Evolutionary conservation across 2,329 filamentous ascomycete species (phyloP).

Genomic region (Sarocladiaceae sp.): DNA sequence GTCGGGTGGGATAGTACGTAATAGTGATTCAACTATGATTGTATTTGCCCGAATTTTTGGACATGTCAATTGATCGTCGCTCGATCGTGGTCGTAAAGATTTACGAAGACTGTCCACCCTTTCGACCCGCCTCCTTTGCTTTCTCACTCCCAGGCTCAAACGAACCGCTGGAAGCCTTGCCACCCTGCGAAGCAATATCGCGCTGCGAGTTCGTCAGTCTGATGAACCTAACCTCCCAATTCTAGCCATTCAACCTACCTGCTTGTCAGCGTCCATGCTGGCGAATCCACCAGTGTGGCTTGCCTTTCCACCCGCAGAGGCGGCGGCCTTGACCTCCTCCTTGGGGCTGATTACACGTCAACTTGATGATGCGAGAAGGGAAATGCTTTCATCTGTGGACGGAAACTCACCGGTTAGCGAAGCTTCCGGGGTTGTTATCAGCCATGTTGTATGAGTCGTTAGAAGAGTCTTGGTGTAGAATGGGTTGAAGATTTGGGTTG

Average conservation of each 20-base stretch:
- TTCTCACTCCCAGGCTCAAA: constrained; percentile 48
- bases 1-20: too few relatives aligned
- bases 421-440: constrained; percentile 10
- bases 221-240: background rate
- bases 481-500: background rate
- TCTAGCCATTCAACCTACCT: background rate
- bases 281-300: constrained; percentile 9
- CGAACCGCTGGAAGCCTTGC: constrained; percentile 44
- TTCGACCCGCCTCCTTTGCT: constrained; percentile 46
- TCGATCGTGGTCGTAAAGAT: too few relatives aligned
- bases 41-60: too few relatives aligned
- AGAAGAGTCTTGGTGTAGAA: background rate
- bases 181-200: constrained; percentile 50
- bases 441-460: constrained; percentile 2
- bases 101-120: constrained; percentile 34
- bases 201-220: constrained; percentile 25
- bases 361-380: background rate
- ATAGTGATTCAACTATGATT: too few relatives aligned
- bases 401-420: constrained; percentile 10
- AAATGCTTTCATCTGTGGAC: background rate
- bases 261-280: constrained; percentile 9
- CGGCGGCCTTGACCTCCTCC: constrained; percentile 4
- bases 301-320: background rate
- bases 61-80: too few relatives aligned
- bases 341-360: background rate